Percentiles rank a stretch among this genome's conserved stretches.
Evolutionary conservation across 805 yeast species (phyloP).

Genomic region (Kodamaea restingae): DNA sequence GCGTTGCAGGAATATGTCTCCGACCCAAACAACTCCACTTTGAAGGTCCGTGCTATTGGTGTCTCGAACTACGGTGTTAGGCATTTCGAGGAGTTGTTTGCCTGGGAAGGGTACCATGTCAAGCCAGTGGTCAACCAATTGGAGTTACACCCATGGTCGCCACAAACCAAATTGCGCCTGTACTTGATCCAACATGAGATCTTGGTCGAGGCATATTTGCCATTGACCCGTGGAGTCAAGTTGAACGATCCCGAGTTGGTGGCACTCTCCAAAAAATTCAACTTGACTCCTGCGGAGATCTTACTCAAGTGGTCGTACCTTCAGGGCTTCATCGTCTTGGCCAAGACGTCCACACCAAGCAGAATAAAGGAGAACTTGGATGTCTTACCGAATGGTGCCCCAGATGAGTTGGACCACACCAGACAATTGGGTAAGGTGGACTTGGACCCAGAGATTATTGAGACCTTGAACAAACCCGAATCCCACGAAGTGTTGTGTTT

Average conservation of each 20-base stretch:
- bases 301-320: slow-evolving; percentile 70
- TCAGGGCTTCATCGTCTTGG: slow-evolving; percentile 47
- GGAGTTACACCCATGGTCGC: slow-evolving; percentile 83
- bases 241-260: slow-evolving; percentile 51
- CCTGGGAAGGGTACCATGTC: slow-evolving; percentile 42
- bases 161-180: slow-evolving; percentile 58
- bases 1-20: slow-evolving; percentile 70
- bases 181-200: slow-evolving; percentile 55
- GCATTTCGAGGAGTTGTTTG: slow-evolving; percentile 58
- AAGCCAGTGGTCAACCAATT: slow-evolving; percentile 72
- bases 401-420: slow-evolving; percentile 16
- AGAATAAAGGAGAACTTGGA: slow-evolving; percentile 56
- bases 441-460: slow-evolving; percentile 35
- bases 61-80: slow-evolving; percentile 30
- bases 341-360: slow-evolving; percentile 48
- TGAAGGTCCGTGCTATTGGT: slow-evolving; percentile 28
- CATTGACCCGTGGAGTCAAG: slow-evolving; percentile 63
- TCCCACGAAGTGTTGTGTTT: slow-evolving; percentile 33
- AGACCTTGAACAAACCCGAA: slow-evolving; percentile 33
- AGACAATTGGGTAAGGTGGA: slow-evolving; percentile 35
- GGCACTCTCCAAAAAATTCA: slow-evolving; percentile 46
- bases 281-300: slow-evolving; percentile 56
- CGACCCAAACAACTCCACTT: slow-evolving; percentile 38
- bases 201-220: slow-evolving; percentile 72
- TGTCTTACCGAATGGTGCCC: slow-evolving; percentile 36